These are phyloP conservation scores for Leccinellum albellum DNA, from an alignment of 768 basidiomycete genomes.

Conservation along the genomic window DNA sequence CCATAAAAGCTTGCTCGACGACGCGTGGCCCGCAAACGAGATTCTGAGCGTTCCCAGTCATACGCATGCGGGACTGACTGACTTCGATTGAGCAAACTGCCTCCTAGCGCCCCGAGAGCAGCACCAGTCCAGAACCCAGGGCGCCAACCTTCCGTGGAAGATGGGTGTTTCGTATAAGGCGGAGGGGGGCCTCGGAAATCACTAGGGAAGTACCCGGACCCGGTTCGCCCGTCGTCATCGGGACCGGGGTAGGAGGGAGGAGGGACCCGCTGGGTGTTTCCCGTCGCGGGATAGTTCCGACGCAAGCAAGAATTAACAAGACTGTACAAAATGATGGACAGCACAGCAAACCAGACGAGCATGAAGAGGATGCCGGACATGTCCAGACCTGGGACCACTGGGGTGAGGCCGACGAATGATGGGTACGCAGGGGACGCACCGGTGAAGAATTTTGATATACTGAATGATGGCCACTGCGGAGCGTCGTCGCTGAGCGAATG, in stretches of 20 bases:
- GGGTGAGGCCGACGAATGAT: not conserved
- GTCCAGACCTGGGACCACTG: slow-evolving; percentile 40
- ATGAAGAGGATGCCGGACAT: slow-evolving; percentile 49
- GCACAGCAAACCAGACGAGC: slow-evolving; percentile 51
- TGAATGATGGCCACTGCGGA: slow-evolving; percentile 5
- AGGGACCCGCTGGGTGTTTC: slow-evolving; percentile 27
- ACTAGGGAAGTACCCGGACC: slow-evolving; percentile 52
- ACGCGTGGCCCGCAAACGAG: slow-evolving; percentile 27
- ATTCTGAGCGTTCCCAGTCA: slow-evolving; percentile 57
- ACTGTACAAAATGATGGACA: slow-evolving; percentile 53
- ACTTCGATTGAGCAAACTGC: slow-evolving; percentile 47
- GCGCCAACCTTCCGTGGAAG: slow-evolving; percentile 39
- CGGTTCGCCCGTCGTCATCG: slow-evolving; percentile 15
- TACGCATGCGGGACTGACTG: slow-evolving; percentile 35
- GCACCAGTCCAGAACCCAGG: slow-evolving; percentile 89
- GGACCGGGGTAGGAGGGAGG: slow-evolving; percentile 32
- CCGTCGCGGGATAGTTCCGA: slow-evolving; percentile 25
- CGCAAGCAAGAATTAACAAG: slow-evolving; percentile 54
- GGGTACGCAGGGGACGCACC: slow-evolving; percentile 11
- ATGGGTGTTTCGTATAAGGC: slow-evolving; percentile 48
- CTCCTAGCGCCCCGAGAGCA: slow-evolving; percentile 65
- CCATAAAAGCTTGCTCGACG: slow-evolving; percentile 23
- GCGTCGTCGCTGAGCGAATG: slow-evolving; percentile 24
- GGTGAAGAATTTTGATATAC: slow-evolving; percentile 17
- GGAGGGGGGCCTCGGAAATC: slow-evolving; percentile 49